Base-by-base conservation (phyloP, 2,329 filamentous ascomycete genomes). In the Exophiala lecanii-corni region DNA sequence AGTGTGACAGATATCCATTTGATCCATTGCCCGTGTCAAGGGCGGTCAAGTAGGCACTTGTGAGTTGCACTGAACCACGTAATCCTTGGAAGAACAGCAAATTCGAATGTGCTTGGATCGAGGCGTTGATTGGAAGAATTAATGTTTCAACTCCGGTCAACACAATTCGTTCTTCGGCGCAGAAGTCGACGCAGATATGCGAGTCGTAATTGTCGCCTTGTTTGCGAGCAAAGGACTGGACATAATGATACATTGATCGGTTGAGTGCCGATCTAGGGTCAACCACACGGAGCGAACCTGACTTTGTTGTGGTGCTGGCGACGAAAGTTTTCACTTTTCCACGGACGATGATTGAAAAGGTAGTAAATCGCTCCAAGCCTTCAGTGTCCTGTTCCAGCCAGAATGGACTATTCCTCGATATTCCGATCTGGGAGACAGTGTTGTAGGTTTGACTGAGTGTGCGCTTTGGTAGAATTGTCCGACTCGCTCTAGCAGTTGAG, bases 111-210 rank as follows among this genome's bases (percentile, higher is more conserved):
- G 76, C 77, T 7, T 81, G 68, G 0, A 81, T 80, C 41, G 85
- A 85, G 56, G 82, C 85, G 56, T 86, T 81, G 39, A 86, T 84
- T 0, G 81, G 79, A 48, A 78, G 80, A 2, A 86, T 60, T 17
- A 35, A 36, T 19, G 51, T 62, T 53, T 10, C 56, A 43, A 41
- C 62, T 49, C 37, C 56, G 37, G 43, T 61, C 51, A 51, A 51
- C 38, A 39, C 53, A n/a, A 63, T 56, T 36, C 65, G 59, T 41
- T 73, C 67, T 36, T 78, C 72, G 2, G 84, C 74, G 50, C 87
- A 66, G 51, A 89, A 82, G 58, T 86, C 80, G 41, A 89, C 80
- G n/a, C 76, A 81, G 21, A 89, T 59, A 57, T 89, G 86, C 0
- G 84, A 84, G 0, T 81, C 87, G 56, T 85, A 66, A 4, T 60